Evolutionary conservation across 139 green algal genomes (phyloP), one percentile per base, ranked within the genome.

Genomic region (Chlamydomonas sp.): DNA sequence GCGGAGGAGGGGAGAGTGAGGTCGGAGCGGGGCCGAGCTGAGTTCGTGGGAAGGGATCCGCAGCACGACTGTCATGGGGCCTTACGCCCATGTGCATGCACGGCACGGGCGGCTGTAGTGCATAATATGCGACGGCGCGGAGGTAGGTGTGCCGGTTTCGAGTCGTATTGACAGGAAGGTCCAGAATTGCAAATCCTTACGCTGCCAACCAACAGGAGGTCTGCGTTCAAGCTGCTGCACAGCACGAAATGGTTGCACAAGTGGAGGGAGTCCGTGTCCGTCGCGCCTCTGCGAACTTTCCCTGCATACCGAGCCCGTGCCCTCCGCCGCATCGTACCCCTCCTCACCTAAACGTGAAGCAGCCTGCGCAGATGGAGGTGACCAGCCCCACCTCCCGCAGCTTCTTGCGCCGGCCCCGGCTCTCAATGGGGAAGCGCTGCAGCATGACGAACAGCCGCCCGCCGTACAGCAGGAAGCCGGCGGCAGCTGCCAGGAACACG

Each of bases 351-450:
- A 96, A 85, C 49, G 88, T 93, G 93, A 99, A 99, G 92, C 96
- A 98, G 31, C 93, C 92, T 1, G 97, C 95, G 89, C 98, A 99
- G 89, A 99, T 98, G 78, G 92, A 85, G 2, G 98, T 99, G 14
- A 99, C 98, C 77, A 95, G 91, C 4, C 97, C 97, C 12, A 96
- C 97, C 92, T 99, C 98, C 18, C 93, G 91, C 89, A 99, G 95
- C 97, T 99, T 99, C 93, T 98, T 99, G 72, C 94, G 90, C 58
- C 97, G 92, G 1, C 98, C 98, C 15, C 95, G 91, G 14, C 91
- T 97, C 90, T 99, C 97, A 59, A 99, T 98, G 7, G 98, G 98
- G 93, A 99, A 99, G 60, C 96, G 93, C 85, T 95, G 92, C 79
- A 96, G 90, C 97, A 99, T 99, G 67, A 97, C 83, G 88, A 98